A percentile compares a stretch with the other conserved stretches of the same genome.
phyloP scores from a whole-genome alignment of 2,329 filamentous ascomycete species.

The Furcasterigmium sp. region DNA sequence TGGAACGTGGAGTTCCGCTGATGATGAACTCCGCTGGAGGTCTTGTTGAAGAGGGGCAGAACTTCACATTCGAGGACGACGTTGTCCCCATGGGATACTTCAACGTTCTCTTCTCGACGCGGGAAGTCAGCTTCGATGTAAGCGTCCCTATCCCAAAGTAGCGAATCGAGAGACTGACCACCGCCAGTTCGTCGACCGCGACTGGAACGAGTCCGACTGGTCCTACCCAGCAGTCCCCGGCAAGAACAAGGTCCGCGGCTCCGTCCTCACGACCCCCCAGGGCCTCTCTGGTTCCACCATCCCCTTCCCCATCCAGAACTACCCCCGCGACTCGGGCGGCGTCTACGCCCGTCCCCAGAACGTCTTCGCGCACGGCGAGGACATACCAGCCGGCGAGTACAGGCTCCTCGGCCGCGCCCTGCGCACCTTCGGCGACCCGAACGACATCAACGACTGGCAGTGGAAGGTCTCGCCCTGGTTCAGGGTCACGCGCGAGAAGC shows the following conservation, averaged over 20 bases:
- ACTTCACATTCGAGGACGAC: constrained; percentile 9
- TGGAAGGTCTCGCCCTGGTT: constrained; percentile 33
- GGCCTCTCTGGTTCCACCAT: neutral
- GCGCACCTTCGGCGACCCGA: constrained; percentile 42
- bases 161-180: neutral
- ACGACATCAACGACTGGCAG: constrained; percentile 40
- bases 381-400: constrained; percentile 12
- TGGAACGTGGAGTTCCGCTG: constrained; percentile 10
- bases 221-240: constrained; percentile 2
- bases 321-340: neutral
- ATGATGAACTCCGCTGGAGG: constrained; percentile 8
- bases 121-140: constrained; percentile 17
- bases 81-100: constrained; percentile 4
- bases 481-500: constrained; percentile 5
- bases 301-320: constrained; percentile 1
- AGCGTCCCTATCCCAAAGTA: neutral
- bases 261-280: neutral
- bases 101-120: constrained; percentile 11
- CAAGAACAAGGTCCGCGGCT: constrained; percentile 4
- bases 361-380: constrained; percentile 6
- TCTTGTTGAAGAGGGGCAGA: constrained; percentile 9
- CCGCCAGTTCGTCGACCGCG: neutral
- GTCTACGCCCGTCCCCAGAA: neutral
- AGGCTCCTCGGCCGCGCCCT: constrained; percentile 32
- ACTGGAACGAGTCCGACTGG: constrained; percentile 8